Evolutionary conservation across 179 eudicot genomes (phyloP).

Genomic region (Silene vulgaris): DNA sequence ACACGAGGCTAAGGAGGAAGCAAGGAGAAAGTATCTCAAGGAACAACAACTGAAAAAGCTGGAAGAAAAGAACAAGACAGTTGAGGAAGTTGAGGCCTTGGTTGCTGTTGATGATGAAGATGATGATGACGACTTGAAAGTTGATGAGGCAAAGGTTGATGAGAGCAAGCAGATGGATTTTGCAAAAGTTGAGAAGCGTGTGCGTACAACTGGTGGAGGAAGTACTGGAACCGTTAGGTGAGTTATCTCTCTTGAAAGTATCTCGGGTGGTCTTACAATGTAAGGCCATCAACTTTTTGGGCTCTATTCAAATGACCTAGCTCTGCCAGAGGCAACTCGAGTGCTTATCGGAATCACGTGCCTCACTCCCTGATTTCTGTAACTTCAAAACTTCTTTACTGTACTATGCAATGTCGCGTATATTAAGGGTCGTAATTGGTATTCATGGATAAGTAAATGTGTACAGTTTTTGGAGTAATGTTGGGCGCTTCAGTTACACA

Average conservation of each 20-base stretch:
- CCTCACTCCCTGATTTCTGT: neutral
- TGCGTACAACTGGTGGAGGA: conserved; percentile 97
- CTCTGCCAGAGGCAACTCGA: neutral
- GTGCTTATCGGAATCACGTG: too few species aligned
- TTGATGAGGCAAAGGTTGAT: conserved; percentile 91
- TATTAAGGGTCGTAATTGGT: neutral
- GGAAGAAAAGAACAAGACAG: conserved; percentile 72
- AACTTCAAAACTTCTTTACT: neutral
- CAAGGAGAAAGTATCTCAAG: conserved; percentile 72
- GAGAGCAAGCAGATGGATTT: conserved; percentile 98
- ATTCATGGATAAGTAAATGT: neutral
- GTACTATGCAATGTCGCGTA: neutral
- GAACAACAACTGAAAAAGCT: conserved; percentile 77
- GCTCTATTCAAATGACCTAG: too few species aligned
- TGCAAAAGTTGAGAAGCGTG: conserved; percentile 97
- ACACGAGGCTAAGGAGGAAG: conserved; percentile 85
- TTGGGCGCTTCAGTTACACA: too few species aligned
- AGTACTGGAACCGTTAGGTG: conserved; percentile 95
- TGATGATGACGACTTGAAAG: conserved; percentile 71
- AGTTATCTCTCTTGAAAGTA: conserved; percentile 11
- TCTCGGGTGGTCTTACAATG: too few species aligned
- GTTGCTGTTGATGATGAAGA: conserved; percentile 54
- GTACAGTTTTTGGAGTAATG: too few species aligned
- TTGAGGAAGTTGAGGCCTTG: conserved; percentile 42
- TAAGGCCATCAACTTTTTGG: too few species aligned